Evolutionary conservation across 331 rosid genomes (phyloP), one percentile per base, ranked within the genome.

Genomic region (Arachis monticola): DNA sequence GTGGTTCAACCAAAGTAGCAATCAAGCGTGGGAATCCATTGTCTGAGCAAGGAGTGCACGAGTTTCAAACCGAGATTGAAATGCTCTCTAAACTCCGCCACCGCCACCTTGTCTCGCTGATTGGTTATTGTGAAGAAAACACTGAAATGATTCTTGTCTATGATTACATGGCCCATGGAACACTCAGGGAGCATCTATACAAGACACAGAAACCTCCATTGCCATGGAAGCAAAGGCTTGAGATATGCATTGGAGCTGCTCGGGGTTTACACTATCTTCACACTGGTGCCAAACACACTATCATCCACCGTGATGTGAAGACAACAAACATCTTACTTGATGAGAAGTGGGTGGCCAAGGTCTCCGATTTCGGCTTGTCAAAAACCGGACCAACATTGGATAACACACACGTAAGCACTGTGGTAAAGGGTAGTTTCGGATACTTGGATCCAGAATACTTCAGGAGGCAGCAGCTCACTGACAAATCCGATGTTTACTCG

Each of bases 1-100:
- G 96, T 2, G 96, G 83, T 61, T 60, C 97, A 2, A 92, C 83
- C 69, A 76, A 85, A 77, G 98, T 95, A 13, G 99, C 99, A 41
- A 95, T 95, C 59, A 95, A 95, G 82, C 96, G 99, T 12, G 98
- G 97, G 70, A 95, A 90, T 70, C 96, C 99, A 41, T 97, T 95
- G 35, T 92, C 99, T 2, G 99, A 95, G 71, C 99, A 95, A 76
- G 99, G 99, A 4, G 97, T 95, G 32, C 97, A 95, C 11, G 99
- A 95, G 61, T 95, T 95, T 75, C 99, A 90, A 64, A 95, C 99
- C 38, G 99, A 95, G 88, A 95, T 95, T 81, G 99, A 95, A 80
- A 95, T 95, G 99, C 99, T 95, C 44, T 95, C 99, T n/a, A 95
- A 95, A 80, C 99, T 95, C 72, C 99, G 99, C 38, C 99, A 95